Percentiles rank a stretch among this genome's conserved stretches.
phyloP scores from a whole-genome alignment of 2,329 filamentous ascomycete genomes.

The Torrubiellomyces zombiae region DNA sequence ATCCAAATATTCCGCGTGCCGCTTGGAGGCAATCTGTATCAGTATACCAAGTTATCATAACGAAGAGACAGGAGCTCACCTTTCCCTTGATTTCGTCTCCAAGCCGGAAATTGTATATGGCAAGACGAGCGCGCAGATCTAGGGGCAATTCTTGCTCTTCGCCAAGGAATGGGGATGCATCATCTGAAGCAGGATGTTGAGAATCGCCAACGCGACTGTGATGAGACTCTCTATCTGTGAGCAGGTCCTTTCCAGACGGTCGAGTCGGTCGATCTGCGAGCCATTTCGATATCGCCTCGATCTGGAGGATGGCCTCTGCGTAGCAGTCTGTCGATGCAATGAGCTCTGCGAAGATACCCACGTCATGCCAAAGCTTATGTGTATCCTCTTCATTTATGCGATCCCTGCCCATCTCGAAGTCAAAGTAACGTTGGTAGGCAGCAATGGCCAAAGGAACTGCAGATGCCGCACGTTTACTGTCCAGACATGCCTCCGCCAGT shows the following conservation, averaged over 20 bases:
- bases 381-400: constrained; percentile 15
- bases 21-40: constrained; percentile 26
- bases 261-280: constrained; percentile 61
- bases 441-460: constrained; percentile 23
- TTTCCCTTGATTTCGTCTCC: constrained; percentile 56
- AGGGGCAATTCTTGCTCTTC: too few species aligned
- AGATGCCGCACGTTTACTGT: constrained; percentile 28
- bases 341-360: constrained; percentile 74
- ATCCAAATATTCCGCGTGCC: constrained; percentile 54
- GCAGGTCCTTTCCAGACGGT: constrained; percentile 59
- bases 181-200: too few species aligned
- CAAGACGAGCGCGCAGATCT: constrained; percentile 71
- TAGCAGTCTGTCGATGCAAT: constrained; percentile 49
- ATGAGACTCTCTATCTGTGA: too few species aligned
- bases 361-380: constrained; percentile 55
- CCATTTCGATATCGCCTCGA: constrained; percentile 66
- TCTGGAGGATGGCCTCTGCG: constrained; percentile 46
- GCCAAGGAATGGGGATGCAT: too few species aligned
- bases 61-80: constrained; percentile 29
- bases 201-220: too few species aligned
- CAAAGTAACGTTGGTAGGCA: constrained; percentile 32
- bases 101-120: constrained; percentile 62
- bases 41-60: constrained; percentile 4
- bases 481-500: constrained; percentile 38
- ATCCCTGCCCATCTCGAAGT: constrained; percentile 21